phyloP scores from a whole-genome alignment of 768 basidiomycete species.

The Agrocybe chaxingu region DNA sequence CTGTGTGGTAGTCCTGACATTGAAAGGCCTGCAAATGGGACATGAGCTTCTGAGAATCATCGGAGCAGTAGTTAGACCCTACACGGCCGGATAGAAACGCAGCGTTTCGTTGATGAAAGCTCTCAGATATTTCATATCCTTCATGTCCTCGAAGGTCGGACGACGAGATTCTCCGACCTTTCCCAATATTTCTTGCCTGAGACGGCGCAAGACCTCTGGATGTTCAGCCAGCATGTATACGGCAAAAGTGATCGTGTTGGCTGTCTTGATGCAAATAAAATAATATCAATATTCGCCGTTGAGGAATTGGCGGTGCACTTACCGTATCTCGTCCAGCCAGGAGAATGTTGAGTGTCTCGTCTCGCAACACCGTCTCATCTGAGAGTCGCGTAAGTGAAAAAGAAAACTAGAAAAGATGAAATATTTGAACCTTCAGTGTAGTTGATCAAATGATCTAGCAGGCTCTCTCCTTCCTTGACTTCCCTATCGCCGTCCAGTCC shows the following conservation, averaged over 20 bases:
- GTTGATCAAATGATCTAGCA: slow-evolving; percentile 53
- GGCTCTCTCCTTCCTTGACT: slow-evolving; percentile 40
- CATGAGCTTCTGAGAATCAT: neutral
- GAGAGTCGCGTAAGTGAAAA: neutral
- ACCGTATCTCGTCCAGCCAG: slow-evolving; percentile 56
- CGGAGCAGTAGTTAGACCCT: slow-evolving; percentile 10
- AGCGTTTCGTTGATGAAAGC: slow-evolving; percentile 59
- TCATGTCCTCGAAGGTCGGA: slow-evolving; percentile 54
- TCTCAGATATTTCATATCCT: slow-evolving; percentile 55
- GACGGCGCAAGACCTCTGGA: slow-evolving; percentile 39
- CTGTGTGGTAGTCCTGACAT: slow-evolving; percentile 20
- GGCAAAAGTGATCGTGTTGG: slow-evolving; percentile 49
- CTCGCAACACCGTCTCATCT: slow-evolving; percentile 40
- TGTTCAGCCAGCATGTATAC: slow-evolving; percentile 54
- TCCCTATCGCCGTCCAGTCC: slow-evolving; percentile 21
- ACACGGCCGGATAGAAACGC: slow-evolving; percentile 52
- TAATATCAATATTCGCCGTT: neutral
- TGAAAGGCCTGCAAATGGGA: slow-evolving; percentile 29
- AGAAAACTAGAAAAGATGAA: neutral
- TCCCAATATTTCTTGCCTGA: slow-evolving; percentile 48
- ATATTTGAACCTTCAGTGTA: slow-evolving; percentile 44
- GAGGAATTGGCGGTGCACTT: neutral
- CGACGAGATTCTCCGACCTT: slow-evolving; percentile 38
- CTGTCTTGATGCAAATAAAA: slow-evolving; percentile 30
- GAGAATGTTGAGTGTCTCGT: slow-evolving; percentile 48